These are phyloP conservation scores for Verruconis gallopava DNA, from an alignment of 2,329 filamentous ascomycete genomes.

Conservation along the genomic window DNA sequence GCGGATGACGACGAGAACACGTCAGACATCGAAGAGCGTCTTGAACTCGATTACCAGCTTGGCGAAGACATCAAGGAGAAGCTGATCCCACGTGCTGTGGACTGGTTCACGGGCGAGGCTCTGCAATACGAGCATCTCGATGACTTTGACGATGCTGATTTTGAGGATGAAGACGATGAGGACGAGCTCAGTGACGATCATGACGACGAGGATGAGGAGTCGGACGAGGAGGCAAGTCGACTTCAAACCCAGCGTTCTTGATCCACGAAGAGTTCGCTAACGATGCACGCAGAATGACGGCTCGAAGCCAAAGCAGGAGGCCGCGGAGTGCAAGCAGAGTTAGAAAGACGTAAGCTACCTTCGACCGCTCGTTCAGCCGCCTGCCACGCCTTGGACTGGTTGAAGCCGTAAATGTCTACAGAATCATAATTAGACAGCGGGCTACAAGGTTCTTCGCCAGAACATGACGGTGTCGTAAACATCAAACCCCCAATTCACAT, in stretches of 20 bases:
- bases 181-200: conserved; percentile 71
- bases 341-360: too few species aligned
- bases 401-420: too few species aligned
- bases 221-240: conserved; percentile 22
- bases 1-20: conserved; percentile 61
- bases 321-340: conserved; percentile 33
- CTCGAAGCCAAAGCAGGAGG: conserved; percentile 32
- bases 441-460: too few species aligned
- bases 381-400: too few species aligned
- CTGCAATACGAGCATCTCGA: conserved; percentile 91
- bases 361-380: too few species aligned
- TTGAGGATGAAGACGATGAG: conserved; percentile 85
- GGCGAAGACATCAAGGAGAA: conserved; percentile 99
- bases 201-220: conserved; percentile 53
- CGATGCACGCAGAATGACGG: conserved; percentile 21
- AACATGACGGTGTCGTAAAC: too few species aligned
- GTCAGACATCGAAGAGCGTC: conserved; percentile 89
- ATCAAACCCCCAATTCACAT: too few species aligned
- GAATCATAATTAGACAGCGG: too few species aligned
- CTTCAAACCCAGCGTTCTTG: not conserved
- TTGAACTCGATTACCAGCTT: conserved; percentile 96
- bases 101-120: conserved; percentile 98
- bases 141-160: conserved; percentile 68
- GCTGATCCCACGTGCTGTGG: conserved; percentile 92
- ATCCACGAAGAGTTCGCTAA: not conserved